Conservation (phyloP, 1,284 basidiomycete species). For the Ganoderma sinense region DNA sequence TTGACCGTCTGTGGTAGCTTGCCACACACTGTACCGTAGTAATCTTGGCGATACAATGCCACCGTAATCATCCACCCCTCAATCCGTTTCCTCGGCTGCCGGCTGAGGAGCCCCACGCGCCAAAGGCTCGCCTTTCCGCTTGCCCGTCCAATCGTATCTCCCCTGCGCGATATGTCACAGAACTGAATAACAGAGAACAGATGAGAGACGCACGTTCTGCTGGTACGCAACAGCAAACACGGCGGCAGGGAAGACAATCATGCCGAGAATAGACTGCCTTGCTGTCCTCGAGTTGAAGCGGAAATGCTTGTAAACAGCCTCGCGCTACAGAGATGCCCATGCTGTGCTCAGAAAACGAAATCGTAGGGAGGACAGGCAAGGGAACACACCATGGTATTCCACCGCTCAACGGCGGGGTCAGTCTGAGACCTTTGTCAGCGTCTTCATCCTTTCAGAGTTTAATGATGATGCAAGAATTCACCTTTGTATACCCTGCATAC, state of each 20-base stretch:
- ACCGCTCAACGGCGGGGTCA: conserved; percentile 85
- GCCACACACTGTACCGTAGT: conserved; percentile 22
- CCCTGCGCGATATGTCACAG: conserved; percentile 30
- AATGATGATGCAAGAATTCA: neutral
- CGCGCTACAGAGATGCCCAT: conserved; percentile 59
- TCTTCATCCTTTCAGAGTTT: neutral
- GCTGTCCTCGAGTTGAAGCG: conserved; percentile 74
- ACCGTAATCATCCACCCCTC: conserved; percentile 16
- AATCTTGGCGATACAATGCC: conserved; percentile 10
- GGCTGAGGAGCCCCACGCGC: conserved; percentile 25
- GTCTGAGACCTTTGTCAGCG: conserved; percentile 47
- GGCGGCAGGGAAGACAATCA: conserved; percentile 55
- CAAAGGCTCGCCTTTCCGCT: conserved; percentile 47
- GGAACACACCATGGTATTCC: conserved; percentile 73
- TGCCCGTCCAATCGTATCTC: conserved; percentile 47
- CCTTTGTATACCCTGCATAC: conserved; percentile 33
- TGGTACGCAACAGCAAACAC: conserved; percentile 46
- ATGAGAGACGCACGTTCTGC: conserved; percentile 43
- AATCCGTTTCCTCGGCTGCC: conserved; percentile 28
- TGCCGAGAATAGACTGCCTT: conserved; percentile 57
- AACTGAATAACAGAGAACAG: neutral
- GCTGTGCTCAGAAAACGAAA: conserved; percentile 15
- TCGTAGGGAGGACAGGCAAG: neutral
- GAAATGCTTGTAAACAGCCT: conserved; percentile 82
- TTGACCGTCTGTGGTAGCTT: conserved; percentile 11